phyloP scores from a whole-genome alignment of 768 basidiomycete species.

The Sistotremastrum suecicum region DNA sequence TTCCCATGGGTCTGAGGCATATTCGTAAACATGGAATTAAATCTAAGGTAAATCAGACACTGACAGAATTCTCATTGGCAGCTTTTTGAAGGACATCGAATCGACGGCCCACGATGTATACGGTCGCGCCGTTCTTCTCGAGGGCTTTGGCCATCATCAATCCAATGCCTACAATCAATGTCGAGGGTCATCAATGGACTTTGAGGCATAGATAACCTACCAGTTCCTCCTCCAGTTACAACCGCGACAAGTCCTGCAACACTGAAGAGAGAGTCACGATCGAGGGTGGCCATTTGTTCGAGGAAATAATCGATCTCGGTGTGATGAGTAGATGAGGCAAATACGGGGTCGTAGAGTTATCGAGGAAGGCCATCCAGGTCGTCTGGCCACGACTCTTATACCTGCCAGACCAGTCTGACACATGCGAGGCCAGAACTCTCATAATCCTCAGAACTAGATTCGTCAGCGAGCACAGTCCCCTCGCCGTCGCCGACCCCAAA shows the following conservation, averaged over 20 bases:
- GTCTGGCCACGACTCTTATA: too few relatives aligned
- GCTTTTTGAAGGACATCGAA: slow-evolving; percentile 6
- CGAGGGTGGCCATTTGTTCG: background rate
- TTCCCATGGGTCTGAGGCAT: slow-evolving; percentile 2
- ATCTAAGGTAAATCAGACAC: background rate
- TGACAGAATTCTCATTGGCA: slow-evolving; percentile 6
- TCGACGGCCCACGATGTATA: slow-evolving; percentile 16
- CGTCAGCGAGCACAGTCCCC: too few relatives aligned
- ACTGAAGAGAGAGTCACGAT: background rate
- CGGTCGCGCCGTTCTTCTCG: slow-evolving; percentile 17
- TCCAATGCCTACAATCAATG: slow-evolving; percentile 11
- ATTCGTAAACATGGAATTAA: background rate
- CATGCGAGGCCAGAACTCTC: too few relatives aligned
- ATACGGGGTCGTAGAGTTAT: too few relatives aligned
- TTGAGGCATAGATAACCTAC: background rate
- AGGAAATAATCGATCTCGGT: too few relatives aligned
- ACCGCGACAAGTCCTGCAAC: slow-evolving; percentile 6
- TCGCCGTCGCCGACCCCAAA: too few relatives aligned
- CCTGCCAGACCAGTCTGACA: too few relatives aligned
- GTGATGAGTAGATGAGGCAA: too few relatives aligned
- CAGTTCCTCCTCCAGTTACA: slow-evolving; percentile 7
- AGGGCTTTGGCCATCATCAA: slow-evolving; percentile 16
- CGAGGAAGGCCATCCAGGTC: too few relatives aligned
- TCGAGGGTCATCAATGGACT: background rate
- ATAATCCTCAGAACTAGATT: too few relatives aligned